These are phyloP conservation scores for Coniosporium tulheliwenetii DNA, from an alignment of 2,329 filamentous ascomycete genomes.

Conservation along the genomic window DNA sequence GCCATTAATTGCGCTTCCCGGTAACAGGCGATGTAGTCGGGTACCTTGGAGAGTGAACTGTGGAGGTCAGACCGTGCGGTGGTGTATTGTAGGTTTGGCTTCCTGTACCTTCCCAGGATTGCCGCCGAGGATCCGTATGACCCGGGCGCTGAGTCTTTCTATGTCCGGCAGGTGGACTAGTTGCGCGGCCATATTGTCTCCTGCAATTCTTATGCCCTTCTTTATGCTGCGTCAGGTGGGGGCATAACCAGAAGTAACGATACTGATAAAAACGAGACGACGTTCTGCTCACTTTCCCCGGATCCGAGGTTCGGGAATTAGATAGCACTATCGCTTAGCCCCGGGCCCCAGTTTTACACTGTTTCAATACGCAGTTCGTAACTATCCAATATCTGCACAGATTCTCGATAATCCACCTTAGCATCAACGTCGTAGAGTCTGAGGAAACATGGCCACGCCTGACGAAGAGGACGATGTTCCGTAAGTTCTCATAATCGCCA, in stretches of 20 bases:
- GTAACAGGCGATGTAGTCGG: neutral
- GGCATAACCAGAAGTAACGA: neutral
- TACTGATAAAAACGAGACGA: slow-evolving; percentile 1
- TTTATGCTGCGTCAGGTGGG: neutral
- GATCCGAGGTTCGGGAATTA: no score
- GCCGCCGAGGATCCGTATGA: slow-evolving; percentile 73
- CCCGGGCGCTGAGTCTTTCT: slow-evolving; percentile 59
- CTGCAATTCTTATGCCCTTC: neutral
- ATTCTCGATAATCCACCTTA: no score
- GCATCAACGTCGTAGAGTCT: no score
- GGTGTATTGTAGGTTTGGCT: neutral
- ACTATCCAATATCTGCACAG: no score
- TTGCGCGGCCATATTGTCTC: slow-evolving; percentile 6
- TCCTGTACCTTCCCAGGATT: slow-evolving; percentile 72
- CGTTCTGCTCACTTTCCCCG: neutral
- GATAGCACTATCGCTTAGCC: no score
- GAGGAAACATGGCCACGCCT: slow-evolving; percentile 1
- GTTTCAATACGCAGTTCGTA: no score
- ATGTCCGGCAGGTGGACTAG: slow-evolving; percentile 55
- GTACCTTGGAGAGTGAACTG: slow-evolving; percentile 49
- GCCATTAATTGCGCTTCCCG: no score
- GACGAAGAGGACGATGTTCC: slow-evolving; percentile 6
- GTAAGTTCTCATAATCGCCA: slow-evolving; percentile 1
- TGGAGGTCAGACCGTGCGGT: neutral
- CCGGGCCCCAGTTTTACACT: no score